Evolutionary conservation across 2,329 filamentous ascomycete genomes (phyloP).

Genomic region (Phaeophleospora eucalypticola): DNA sequence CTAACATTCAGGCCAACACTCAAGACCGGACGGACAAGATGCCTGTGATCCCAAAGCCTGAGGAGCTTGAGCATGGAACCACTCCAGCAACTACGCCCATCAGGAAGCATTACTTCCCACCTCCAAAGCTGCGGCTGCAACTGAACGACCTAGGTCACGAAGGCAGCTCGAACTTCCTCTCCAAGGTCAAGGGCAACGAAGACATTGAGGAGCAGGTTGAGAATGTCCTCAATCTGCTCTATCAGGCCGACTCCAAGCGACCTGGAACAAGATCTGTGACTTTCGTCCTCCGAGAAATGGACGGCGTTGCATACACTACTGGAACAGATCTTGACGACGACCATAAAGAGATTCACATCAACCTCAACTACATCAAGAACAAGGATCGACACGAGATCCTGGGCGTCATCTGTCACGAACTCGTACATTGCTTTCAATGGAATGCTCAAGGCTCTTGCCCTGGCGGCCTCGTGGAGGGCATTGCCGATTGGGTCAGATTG

Average conservation of each 20-base stretch:
- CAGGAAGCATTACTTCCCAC: slow-evolving; percentile 33
- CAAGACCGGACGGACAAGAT: neutral
- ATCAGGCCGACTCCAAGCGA: slow-evolving; percentile 45
- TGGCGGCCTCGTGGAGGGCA: slow-evolving; percentile 79
- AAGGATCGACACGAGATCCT: slow-evolving; percentile 58
- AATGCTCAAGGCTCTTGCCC: slow-evolving; percentile 55
- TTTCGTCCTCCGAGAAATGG: slow-evolving; percentile 72
- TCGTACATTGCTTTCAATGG: slow-evolving; percentile 92
- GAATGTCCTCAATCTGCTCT: slow-evolving; percentile 69
- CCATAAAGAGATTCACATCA: slow-evolving; percentile 92
- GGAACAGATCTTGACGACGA: slow-evolving; percentile 73
- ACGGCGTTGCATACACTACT: slow-evolving; percentile 84
- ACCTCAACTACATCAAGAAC: slow-evolving; percentile 64
- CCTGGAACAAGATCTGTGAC: slow-evolving; percentile 80
- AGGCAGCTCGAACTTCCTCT: slow-evolving; percentile 65
- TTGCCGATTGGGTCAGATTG: slow-evolving; percentile 89
- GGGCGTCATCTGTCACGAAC: slow-evolving; percentile 84
- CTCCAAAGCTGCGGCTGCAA: slow-evolving; percentile 45
- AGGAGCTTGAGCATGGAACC: slow-evolving; percentile 7
- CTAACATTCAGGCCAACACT: too few species aligned
- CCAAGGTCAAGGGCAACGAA: slow-evolving; percentile 57
- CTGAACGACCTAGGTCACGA: slow-evolving; percentile 50
- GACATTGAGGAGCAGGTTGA: slow-evolving; percentile 61
- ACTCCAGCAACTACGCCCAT: slow-evolving; percentile 17
- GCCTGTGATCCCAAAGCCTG: slow-evolving; percentile 6